A percentile compares a stretch with the other conserved stretches of the same genome.
These are phyloP conservation scores for Grigorovia jiainica DNA, from an alignment of 805 yeast genomes.

Conservation along the genomic window DNA sequence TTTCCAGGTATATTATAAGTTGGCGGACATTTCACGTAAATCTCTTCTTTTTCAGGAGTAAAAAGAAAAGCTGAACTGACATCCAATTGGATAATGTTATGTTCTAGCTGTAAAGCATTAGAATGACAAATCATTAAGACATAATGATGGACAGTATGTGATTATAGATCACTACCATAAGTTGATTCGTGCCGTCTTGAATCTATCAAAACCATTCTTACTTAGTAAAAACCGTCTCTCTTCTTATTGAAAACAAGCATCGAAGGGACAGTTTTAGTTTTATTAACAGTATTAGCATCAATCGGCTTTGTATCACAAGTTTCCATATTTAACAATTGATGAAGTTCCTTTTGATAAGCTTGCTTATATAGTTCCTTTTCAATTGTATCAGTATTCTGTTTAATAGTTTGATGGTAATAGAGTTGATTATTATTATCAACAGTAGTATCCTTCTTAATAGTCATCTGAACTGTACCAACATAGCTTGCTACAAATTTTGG, in stretches of 20 bases:
- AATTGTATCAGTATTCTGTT: neutral
- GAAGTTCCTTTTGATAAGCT: slow-evolving; percentile 8
- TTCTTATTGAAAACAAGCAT: slow-evolving; percentile 10
- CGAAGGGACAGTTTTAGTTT: slow-evolving; percentile 5
- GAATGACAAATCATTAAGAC: slow-evolving; percentile 9
- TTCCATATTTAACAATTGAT: slow-evolving; percentile 3
- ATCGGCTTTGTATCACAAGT: neutral
- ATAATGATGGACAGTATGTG: slow-evolving; percentile 9
- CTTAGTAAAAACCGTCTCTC: slow-evolving; percentile 8
- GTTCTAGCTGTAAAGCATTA: neutral
- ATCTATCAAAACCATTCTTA: slow-evolving; percentile 10
- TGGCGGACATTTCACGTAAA: neutral
- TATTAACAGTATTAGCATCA: neutral
- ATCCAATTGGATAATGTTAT: neutral
- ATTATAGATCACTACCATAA: slow-evolving; percentile 4
- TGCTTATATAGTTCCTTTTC: slow-evolving; percentile 2
- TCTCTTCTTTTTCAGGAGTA: neutral
- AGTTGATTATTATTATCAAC: neutral
- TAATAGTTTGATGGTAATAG: neutral
- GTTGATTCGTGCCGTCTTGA: slow-evolving; percentile 7
- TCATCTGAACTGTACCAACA: neutral
- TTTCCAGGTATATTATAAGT: neutral
- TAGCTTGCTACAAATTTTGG: neutral
- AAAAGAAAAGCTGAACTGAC: neutral
- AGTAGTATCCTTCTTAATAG: neutral